These are phyloP conservation scores for Mayamaea pseudoterrestris DNA, from an alignment of 108 stramenopile genomes.

Conservation along the genomic window DNA sequence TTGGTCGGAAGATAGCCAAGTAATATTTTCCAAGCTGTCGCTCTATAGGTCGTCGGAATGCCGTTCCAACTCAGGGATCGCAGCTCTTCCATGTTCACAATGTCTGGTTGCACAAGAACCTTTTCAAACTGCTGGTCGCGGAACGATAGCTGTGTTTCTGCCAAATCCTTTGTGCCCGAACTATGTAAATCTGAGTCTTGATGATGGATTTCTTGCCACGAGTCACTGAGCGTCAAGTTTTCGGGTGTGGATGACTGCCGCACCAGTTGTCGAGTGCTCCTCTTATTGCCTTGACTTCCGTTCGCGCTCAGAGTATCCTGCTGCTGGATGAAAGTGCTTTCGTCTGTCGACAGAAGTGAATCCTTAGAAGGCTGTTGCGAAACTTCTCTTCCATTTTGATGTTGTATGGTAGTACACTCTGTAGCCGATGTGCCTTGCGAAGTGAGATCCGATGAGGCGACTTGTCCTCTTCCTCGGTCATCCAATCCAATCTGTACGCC, in stretches of 20 bases:
- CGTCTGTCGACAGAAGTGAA: too few species aligned
- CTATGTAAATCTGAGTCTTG: too few species aligned
- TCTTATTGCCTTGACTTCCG: neutral
- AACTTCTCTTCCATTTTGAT: neutral
- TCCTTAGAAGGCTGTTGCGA: too few species aligned
- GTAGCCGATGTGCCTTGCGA: neutral
- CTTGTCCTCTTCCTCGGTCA: neutral
- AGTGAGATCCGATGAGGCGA: neutral
- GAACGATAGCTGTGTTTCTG: slow-evolving; percentile 21
- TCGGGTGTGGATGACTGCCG: neutral
- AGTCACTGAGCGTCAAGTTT: neutral
- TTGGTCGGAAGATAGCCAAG: slow-evolving; percentile 75
- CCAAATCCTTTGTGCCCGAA: neutral
- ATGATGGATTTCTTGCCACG: neutral
- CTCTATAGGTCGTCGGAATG: slow-evolving; percentile 52
- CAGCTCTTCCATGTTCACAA: slow-evolving; percentile 52
- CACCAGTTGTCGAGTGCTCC: neutral
- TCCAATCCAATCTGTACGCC: slow-evolving; percentile 1
- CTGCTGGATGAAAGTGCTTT: neutral
- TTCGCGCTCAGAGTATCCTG: neutral
- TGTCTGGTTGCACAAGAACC: slow-evolving; percentile 21
- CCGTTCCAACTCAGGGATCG: slow-evolving; percentile 73
- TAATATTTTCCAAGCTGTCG: slow-evolving; percentile 64
- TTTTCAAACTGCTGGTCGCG: slow-evolving; percentile 53
- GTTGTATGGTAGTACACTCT: neutral